Conservation (phyloP, 2,329 filamentous ascomycete genomes). For the Aspergillus intermedius region DNA sequence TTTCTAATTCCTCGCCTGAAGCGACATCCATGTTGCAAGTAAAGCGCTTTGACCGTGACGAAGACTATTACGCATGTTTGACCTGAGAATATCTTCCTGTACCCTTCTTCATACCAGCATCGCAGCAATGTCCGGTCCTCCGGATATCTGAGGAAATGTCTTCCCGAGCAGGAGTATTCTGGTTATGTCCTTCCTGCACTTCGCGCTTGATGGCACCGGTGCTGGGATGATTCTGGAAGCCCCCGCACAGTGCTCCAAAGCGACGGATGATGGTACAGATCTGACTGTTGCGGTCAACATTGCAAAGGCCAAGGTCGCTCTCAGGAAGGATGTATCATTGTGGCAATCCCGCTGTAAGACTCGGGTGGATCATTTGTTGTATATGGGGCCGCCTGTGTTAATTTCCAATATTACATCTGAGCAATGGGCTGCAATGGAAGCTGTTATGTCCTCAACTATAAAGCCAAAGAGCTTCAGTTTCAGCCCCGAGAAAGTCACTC, state of each 20-base stretch:
- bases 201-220: conserved; percentile 6
- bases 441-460: not conserved
- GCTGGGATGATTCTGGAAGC: conserved; percentile 5
- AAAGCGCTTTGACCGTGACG: conserved; percentile 1
- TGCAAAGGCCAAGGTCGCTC: not conserved
- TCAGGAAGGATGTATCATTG: conserved; percentile 1
- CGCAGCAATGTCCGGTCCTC: conserved; percentile 5
- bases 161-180: conserved; percentile 4
- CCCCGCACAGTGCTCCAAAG: conserved; percentile 2
- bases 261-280: not conserved
- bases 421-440: conserved; percentile 3
- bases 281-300: not conserved
- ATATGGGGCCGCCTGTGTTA: conserved; percentile 1
- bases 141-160: conserved; percentile 9
- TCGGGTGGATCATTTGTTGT: conserved; percentile 1
- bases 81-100: not conserved
- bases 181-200: conserved; percentile 5
- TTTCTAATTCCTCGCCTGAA: not conserved
- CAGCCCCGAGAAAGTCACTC: conserved; percentile 1
- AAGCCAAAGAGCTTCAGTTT: not conserved
- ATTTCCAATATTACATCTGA: conserved; percentile 1
- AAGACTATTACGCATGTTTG: not conserved
- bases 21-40: conserved; percentile 3
- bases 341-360: not conserved
- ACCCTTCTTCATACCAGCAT: conserved; percentile 3